Evolutionary conservation across 2,329 filamentous ascomycete species (phyloP).

Genomic region (Nemania sp.): DNA sequence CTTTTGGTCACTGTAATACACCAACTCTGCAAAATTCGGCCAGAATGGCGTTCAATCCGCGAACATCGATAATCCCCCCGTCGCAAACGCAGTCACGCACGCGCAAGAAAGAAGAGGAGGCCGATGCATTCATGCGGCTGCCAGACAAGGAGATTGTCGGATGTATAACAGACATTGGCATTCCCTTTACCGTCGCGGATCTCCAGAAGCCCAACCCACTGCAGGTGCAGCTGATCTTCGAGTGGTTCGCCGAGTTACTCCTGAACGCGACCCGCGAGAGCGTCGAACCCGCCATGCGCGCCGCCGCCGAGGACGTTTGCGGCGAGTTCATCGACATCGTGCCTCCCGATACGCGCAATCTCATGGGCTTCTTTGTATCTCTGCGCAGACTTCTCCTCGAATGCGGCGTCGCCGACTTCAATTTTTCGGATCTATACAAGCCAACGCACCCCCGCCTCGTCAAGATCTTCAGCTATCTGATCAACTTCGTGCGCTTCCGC

Average conservation of each 20-base stretch:
- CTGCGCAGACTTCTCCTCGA: constrained; percentile 78
- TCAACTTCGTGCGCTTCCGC: constrained; percentile 97
- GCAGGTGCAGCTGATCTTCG: constrained; percentile 96
- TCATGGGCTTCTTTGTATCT: constrained; percentile 94
- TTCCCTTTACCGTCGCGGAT: constrained; percentile 83
- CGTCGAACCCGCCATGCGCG: constrained; percentile 92
- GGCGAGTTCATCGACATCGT: constrained; percentile 85
- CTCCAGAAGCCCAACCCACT: constrained; percentile 92
- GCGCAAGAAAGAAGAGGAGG: constrained; percentile 63
- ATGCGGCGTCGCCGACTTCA: constrained; percentile 93
- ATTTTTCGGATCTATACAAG: constrained; percentile 87
- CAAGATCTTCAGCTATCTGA: constrained; percentile 96
- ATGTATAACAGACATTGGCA: constrained; percentile 96
- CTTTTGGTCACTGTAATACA: not conserved
- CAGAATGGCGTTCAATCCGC: constrained; percentile 61
- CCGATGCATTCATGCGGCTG: constrained; percentile 63
- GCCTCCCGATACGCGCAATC: constrained; percentile 83
- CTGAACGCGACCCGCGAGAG: constrained; percentile 93
- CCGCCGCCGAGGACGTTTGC: constrained; percentile 84
- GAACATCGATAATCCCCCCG: constrained; percentile 64
- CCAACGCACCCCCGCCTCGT: constrained; percentile 88
- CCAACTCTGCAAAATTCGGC: not conserved
- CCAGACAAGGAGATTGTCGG: constrained; percentile 83
- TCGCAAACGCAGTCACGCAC: constrained; percentile 56
- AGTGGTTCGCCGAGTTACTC: constrained; percentile 93